Base-by-base conservation (phyloP, 495 filamentous ascomycete species). In the Daldinia loculata region DNA sequence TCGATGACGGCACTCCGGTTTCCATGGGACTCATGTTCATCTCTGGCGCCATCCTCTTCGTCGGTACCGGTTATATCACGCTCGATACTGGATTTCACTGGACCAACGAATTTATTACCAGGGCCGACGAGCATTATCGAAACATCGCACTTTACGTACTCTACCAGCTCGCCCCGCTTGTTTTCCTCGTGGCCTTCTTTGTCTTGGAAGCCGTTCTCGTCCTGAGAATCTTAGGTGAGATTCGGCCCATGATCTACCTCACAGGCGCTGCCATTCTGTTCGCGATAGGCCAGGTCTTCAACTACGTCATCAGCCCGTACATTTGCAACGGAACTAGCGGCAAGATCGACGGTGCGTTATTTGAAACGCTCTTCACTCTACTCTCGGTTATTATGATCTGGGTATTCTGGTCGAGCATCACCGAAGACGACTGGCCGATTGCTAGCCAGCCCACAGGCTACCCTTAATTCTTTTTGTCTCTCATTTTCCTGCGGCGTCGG, bases 401-500 rank as follows among this genome's bases (percentile, higher is more conserved):
- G 95, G 75, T 91, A 69, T 99, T 99, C 84, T 98, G 96, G 95
- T 95, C 93, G 43, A 97, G 93, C 83, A 99, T 99, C 75, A 99
- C 95, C 4, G 95, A 99, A 81, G 95, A 99, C 75, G 95, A 98
- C 82, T 99, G 95, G 95, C 93, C 95, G 1, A 87, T 90, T 56
- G 70, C 69, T 27, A 73, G 66, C 60, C 69, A 75, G 38, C 59
- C 71, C 24, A 43, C 73, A 15, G 67, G 68, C 59, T 78, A 78
- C 50, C 55, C 72, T 67, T 79, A 56, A 71, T 67, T 65, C 19
- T 68, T 63, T 38, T 75, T 27, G 27, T 67, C 26, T 15, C 50
- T 72, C 34, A 56, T 75, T 75, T 71, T 24, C 48, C 39, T 66
- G 67, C 73, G 74, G 74, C 66, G 67, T 75, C 27, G 74, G 66